Evolutionary conservation across 345 rosid species (phyloP).

Genomic region (Tarenaya hassleriana): DNA sequence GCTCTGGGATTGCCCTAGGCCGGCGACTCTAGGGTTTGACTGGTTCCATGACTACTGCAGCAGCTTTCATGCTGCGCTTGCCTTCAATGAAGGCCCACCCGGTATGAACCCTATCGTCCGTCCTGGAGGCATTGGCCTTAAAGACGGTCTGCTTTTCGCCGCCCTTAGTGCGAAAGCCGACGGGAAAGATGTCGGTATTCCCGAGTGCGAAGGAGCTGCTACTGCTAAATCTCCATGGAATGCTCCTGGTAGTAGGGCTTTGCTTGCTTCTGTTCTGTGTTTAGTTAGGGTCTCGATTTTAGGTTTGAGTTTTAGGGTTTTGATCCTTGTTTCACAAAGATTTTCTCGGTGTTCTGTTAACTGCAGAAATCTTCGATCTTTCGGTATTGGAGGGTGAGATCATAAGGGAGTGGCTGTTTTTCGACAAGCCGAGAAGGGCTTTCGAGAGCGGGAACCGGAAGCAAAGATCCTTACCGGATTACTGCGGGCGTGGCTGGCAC

Average conservation of each 20-base stretch:
- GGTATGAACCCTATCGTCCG: slow-evolving; percentile 87
- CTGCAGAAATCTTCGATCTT: slow-evolving; percentile 95
- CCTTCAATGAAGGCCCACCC: slow-evolving; percentile 86
- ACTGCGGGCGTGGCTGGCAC: slow-evolving; percentile 97
- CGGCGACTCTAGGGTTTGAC: slow-evolving; percentile 81
- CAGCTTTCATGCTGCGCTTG: slow-evolving; percentile 78
- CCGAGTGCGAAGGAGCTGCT: no score
- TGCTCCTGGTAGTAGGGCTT: no score
- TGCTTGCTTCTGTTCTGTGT: no score
- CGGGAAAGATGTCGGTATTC: no score
- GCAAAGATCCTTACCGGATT: slow-evolving; percentile 97
- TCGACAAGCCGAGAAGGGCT: slow-evolving; percentile 95
- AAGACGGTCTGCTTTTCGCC: no score
- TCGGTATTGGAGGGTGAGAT: slow-evolving; percentile 77
- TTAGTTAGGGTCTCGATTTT: no score
- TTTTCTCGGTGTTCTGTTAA: slow-evolving; percentile 22
- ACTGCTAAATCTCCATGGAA: no score
- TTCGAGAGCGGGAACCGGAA: slow-evolving; percentile 95
- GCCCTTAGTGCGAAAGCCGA: no score
- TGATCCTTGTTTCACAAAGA: no score
- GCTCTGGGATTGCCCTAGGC: slow-evolving; percentile 98
- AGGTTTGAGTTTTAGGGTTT: no score
- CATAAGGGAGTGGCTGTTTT: slow-evolving; percentile 97
- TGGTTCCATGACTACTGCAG: slow-evolving; percentile 93
- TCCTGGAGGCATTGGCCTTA: slow-evolving; percentile 85